Evolutionary conservation across 2,329 filamentous ascomycete genomes (phyloP).

Genomic region (Rugonectria rugulosa): DNA sequence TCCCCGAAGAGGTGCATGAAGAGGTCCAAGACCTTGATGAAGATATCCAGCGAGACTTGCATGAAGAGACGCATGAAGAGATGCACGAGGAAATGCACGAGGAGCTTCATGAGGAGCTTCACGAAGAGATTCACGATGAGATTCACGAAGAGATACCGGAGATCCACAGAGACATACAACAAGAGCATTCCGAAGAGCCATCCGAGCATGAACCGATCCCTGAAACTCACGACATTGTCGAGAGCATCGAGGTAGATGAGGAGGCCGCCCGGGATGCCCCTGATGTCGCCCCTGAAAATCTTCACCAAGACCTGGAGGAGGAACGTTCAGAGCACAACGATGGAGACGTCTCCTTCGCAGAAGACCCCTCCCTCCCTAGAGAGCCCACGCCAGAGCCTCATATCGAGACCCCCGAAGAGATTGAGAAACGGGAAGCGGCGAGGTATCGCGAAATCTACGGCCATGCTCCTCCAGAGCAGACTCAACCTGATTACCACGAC

Average conservation of each 20-base stretch:
- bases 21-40: slow-evolving; percentile 6
- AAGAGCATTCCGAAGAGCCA: slow-evolving; percentile 32
- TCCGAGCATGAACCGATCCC: no score
- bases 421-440: slow-evolving; percentile 55
- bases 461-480: slow-evolving; percentile 14
- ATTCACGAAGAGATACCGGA: neutral
- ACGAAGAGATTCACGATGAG: slow-evolving; percentile 17
- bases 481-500: slow-evolving; percentile 12
- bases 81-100: slow-evolving; percentile 8
- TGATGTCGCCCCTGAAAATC: no score
- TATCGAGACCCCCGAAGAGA: slow-evolving; percentile 38
- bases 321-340: slow-evolving; percentile 17
- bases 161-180: slow-evolving; percentile 2
- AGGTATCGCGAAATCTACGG: slow-evolving; percentile 62
- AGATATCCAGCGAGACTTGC: neutral
- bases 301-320: slow-evolving; percentile 30
- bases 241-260: neutral
- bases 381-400: slow-evolving; percentile 18
- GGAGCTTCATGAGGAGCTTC: slow-evolving; percentile 8
- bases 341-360: slow-evolving; percentile 29
- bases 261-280: no score
- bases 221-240: neutral
- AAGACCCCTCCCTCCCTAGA: slow-evolving; percentile 18
- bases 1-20: slow-evolving; percentile 1
- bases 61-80: slow-evolving; percentile 14